Percentiles rank a stretch among this genome's conserved stretches.
These are phyloP conservation scores for Fusarium setosum DNA, from an alignment of 2,329 filamentous ascomycete species.

Conservation along the genomic window DNA sequence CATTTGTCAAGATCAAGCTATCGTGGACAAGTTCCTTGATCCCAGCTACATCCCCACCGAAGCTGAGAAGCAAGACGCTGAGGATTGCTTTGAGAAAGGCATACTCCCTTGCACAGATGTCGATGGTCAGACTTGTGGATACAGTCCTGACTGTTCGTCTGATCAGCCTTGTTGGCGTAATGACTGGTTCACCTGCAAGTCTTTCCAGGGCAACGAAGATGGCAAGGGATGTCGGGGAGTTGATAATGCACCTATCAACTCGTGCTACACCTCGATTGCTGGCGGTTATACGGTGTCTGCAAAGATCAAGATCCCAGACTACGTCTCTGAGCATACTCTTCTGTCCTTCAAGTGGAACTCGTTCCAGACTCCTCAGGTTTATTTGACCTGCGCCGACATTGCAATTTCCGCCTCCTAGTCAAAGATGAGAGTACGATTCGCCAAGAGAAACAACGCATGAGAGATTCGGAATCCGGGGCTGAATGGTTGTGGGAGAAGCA, in stretches of 20 bases:
- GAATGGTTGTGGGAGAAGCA: no score
- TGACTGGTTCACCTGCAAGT: constrained; percentile 67
- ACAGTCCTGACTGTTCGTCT: constrained; percentile 58
- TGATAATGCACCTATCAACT: constrained; percentile 55
- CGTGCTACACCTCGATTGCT: constrained; percentile 62
- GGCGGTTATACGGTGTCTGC: constrained; percentile 65
- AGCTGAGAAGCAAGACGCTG: constrained; percentile 63
- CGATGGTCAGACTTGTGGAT: constrained; percentile 59
- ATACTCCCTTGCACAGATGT: constrained; percentile 62
- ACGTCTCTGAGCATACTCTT: constrained; percentile 60
- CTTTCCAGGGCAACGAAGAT: constrained; percentile 46
- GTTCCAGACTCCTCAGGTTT: constrained; percentile 65
- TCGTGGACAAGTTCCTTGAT: constrained; percentile 62
- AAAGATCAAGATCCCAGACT: constrained; percentile 62
- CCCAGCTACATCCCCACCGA: constrained; percentile 60
- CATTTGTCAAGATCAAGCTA: constrained; percentile 61
- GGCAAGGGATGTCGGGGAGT: constrained; percentile 58
- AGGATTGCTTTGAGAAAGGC: constrained; percentile 63
- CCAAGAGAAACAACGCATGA: no score
- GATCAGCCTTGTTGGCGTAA: constrained; percentile 60
- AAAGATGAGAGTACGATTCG: no score
- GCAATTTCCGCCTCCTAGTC: constrained; percentile 47
- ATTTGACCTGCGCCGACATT: constrained; percentile 65
- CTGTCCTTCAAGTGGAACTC: constrained; percentile 66
- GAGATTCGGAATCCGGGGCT: no score